These are phyloP conservation scores for Sclerotiophoma versabilis DNA, from an alignment of 2,329 filamentous ascomycete genomes.

Conservation along the genomic window DNA sequence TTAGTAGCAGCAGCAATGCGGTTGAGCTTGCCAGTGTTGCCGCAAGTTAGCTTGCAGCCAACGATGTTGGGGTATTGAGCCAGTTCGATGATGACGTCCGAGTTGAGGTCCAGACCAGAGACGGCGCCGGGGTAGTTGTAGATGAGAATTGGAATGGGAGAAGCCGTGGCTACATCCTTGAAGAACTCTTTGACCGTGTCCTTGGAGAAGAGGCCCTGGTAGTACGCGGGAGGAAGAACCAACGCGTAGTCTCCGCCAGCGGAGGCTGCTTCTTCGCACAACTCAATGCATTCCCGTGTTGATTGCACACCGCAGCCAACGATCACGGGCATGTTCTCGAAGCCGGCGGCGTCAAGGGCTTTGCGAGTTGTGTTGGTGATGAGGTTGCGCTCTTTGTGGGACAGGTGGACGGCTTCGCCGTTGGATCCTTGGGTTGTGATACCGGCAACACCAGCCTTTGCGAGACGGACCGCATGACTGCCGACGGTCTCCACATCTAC, in stretches of 20 bases:
- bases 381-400: conserved; percentile 71
- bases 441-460: conserved; percentile 73
- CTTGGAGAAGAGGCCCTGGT: conserved; percentile 70
- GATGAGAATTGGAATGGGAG: conserved; percentile 70
- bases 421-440: conserved; percentile 82
- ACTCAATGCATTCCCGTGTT: conserved; percentile 73
- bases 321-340: conserved; percentile 71
- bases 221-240: conserved; percentile 79
- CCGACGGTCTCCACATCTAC: conserved; percentile 51
- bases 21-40: conserved; percentile 73
- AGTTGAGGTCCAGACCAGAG: conserved; percentile 69
- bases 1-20: conserved; percentile 63
- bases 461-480: conserved; percentile 69
- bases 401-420: conserved; percentile 81
- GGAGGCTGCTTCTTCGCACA: conserved; percentile 72
- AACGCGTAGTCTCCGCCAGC: conserved; percentile 78
- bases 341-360: conserved; percentile 72
- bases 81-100: conserved; percentile 66
- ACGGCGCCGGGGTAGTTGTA: conserved; percentile 75
- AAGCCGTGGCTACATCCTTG: conserved; percentile 66
- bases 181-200: conserved; percentile 70
- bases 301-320: conserved; percentile 79
- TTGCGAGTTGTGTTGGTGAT: conserved; percentile 74
- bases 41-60: conserved; percentile 73
- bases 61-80: conserved; percentile 70